phyloP scores from a whole-genome alignment of 768 basidiomycete species.

The Gloeostereum incarnatum region DNA sequence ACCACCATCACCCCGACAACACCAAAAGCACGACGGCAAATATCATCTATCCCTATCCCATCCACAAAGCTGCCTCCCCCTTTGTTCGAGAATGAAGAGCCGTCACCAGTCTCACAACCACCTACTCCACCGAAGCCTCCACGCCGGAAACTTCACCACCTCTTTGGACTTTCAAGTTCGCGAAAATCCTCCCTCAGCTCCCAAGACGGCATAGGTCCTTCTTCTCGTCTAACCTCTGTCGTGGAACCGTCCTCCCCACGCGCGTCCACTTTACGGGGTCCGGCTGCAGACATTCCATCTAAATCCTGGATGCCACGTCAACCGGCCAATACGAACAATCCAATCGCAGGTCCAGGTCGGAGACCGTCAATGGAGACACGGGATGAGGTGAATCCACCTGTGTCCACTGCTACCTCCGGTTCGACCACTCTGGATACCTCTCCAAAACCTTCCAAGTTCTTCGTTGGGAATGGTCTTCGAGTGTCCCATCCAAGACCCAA shows the following conservation, averaged over 20 bases:
- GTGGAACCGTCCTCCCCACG: too few relatives aligned
- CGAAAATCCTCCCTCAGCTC: constrained; percentile 28
- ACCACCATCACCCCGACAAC: constrained; percentile 52
- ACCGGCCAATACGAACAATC: constrained; percentile 1
- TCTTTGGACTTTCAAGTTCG: constrained; percentile 31
- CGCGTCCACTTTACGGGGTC: too few relatives aligned
- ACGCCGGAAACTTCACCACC: constrained; percentile 31
- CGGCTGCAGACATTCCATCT: too few relatives aligned
- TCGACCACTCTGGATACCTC: not conserved
- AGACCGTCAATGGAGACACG: not conserved
- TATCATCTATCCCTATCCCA: constrained; percentile 19
- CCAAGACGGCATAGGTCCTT: constrained; percentile 21
- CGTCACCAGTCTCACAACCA: constrained; percentile 11
- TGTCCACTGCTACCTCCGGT: not conserved
- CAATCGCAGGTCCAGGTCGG: not conserved
- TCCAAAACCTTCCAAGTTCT: not conserved
- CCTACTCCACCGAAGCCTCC: constrained; percentile 24
- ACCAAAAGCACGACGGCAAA: constrained; percentile 25
- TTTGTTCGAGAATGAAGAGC: constrained; percentile 2
- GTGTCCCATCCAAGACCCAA: constrained; percentile 2
- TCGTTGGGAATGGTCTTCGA: not conserved
- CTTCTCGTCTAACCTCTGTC: too few relatives aligned
- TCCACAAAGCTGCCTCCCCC: constrained; percentile 6
- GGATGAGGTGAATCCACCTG: not conserved
- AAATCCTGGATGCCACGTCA: too few relatives aligned